Conservation (phyloP, 1,284 basidiomycete species). For the Malassezia globosa region DNA sequence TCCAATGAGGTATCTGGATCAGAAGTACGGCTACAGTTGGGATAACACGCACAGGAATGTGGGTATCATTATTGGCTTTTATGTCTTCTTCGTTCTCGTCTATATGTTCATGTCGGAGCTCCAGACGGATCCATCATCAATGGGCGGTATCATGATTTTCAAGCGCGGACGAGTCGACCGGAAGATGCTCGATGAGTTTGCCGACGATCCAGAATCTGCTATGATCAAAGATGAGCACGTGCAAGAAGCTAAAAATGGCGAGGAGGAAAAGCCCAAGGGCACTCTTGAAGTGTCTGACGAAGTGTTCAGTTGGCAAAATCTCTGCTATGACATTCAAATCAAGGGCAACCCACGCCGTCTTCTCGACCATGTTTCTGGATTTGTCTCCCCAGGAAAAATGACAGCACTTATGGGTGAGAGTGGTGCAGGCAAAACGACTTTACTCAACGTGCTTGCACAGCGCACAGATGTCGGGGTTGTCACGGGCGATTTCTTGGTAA, state of each 20-base stretch:
- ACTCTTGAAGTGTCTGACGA: constrained; percentile 25
- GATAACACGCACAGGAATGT: constrained; percentile 24
- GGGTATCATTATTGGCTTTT: constrained; percentile 33
- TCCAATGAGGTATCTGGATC: constrained; percentile 20
- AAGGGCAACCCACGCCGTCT: constrained; percentile 30
- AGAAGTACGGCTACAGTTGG: constrained; percentile 24
- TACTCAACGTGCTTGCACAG: constrained; percentile 35
- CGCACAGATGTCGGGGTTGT: constrained; percentile 28
- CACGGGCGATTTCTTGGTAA: constrained; percentile 22
- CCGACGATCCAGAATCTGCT: not conserved
- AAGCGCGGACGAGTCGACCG: constrained; percentile 19
- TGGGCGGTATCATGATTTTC: constrained; percentile 34
- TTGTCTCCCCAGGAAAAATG: constrained; percentile 30
- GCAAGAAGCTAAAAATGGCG: not conserved
- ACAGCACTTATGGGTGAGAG: constrained; percentile 39
- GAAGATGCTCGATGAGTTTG: not conserved
- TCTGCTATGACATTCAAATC: constrained; percentile 31
- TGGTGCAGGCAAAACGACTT: constrained; percentile 39
- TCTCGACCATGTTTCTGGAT: constrained; percentile 49
- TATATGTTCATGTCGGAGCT: constrained; percentile 30
- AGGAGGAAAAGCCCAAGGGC: not conserved
- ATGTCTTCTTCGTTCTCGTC: constrained; percentile 23
- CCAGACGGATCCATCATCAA: constrained; percentile 29
- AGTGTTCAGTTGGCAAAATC: constrained; percentile 28
- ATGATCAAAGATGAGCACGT: not conserved